Base-by-base conservation (phyloP, 2,329 filamentous ascomycete species). In the Pseudocercospora crystallina region DNA sequence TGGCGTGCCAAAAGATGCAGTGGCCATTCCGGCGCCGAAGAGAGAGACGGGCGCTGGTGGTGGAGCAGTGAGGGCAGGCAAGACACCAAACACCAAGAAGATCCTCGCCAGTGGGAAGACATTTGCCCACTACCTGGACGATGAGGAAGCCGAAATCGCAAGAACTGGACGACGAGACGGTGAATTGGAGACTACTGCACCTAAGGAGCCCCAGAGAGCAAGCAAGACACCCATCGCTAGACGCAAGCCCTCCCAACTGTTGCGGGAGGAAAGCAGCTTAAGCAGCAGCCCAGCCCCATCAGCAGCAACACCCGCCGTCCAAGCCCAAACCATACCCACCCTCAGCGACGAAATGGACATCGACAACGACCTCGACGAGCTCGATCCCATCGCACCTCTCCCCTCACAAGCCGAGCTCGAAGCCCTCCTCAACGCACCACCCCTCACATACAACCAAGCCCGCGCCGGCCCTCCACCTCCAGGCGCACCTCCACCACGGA, bases 31-130 rank as follows among this genome's bases (percentile, higher is more conserved):
- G 4, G 81, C 90, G 2, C 84, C 78, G 3, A 82, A 80, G 65
- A 78, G 57, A 36, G 49, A 54, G 61, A 68, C 53, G 13, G 20
- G 20, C 20, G 71, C 71, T 13, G 73, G 76, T 15, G 71, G 69
- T 47, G 72, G 70, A 33, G 56, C 36, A n/a, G 66, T 57, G 14
- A 62, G 71, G 60, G 59, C 59, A 15, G 85, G 85, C 63, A 81
- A 82, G 67, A 89, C 86, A 5, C 77, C 82, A 32, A 84, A 82
- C 59, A 86, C 90, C 20, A 82, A 88, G 61, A 86, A 85, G 71
- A 90, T 94, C 56, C 75, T 94, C 49, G 83, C 85, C 59, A 89
- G 85, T 20, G 86, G 90, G 65, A 90, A 92, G 73, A 90, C 87
- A 2, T 92, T 92, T 69, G 82, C 83, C 56, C 90, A 94, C 71